Percentiles rank a stretch among this genome's conserved stretches.
Conservation (phyloP, 495 filamentous ascomycete species). For the Staphylotrichum longicolle region DNA sequence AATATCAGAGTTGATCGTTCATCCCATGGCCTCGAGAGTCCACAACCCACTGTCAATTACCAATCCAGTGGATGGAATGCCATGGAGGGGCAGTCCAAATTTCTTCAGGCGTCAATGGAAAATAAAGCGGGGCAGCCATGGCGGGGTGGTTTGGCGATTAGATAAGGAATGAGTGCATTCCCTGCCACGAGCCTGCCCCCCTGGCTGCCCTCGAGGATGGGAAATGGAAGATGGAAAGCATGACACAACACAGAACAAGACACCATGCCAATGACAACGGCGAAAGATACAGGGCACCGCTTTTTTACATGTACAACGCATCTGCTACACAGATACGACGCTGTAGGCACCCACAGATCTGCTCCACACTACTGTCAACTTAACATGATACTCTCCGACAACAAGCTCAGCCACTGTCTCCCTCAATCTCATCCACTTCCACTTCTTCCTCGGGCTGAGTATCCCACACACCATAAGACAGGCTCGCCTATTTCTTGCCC, state of each 20-base stretch:
- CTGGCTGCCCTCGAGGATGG: not conserved
- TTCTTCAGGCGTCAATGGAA: slow-evolving; percentile 17
- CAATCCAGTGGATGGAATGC: slow-evolving; percentile 1
- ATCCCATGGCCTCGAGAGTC: not conserved
- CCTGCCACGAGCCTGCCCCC: too few species aligned
- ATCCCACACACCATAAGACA: not conserved
- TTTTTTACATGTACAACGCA: not conserved
- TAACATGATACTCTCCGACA: not conserved
- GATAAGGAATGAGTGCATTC: slow-evolving; percentile 13
- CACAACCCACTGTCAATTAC: not conserved
- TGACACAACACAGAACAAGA: too few species aligned
- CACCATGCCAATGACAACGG: not conserved
- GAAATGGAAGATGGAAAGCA: not conserved
- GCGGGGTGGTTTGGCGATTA: slow-evolving; percentile 24
- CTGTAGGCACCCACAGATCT: slow-evolving; percentile 5
- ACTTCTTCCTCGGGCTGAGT: too few species aligned
- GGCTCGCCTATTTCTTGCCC: slow-evolving; percentile 52
- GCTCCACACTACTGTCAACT: slow-evolving; percentile 1
- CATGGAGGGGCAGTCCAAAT: slow-evolving; percentile 27
- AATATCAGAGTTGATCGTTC: not conserved
- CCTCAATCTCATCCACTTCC: too few species aligned
- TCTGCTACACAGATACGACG: not conserved
- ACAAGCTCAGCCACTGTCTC: not conserved
- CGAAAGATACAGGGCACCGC: not conserved
- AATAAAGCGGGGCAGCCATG: slow-evolving; percentile 30